These are phyloP conservation scores for Dipodascus albidus DNA, from an alignment of 805 yeast species.

Conservation along the genomic window DNA sequence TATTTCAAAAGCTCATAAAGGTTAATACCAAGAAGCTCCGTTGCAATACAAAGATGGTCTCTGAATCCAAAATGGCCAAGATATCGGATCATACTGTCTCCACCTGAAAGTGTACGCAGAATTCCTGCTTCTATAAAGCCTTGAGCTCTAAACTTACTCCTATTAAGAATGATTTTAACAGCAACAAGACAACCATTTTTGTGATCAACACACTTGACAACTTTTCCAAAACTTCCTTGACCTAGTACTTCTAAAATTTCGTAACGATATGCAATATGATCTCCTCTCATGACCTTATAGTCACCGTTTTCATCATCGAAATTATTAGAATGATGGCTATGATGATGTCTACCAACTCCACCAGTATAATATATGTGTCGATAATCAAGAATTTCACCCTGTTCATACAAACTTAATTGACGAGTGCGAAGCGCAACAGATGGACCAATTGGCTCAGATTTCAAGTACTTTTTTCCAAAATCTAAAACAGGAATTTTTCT, in stretches of 20 bases:
- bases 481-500: background rate
- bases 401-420: constrained; percentile 41
- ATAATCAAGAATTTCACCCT: constrained; percentile 45
- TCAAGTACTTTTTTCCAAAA: background rate
- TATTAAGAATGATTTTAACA: constrained; percentile 63
- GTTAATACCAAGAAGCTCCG: constrained; percentile 60
- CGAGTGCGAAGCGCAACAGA: constrained; percentile 13
- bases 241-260: constrained; percentile 53
- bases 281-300: constrained; percentile 42
- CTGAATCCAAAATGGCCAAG: constrained; percentile 66
- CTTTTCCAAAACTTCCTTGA: constrained; percentile 76
- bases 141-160: constrained; percentile 62
- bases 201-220: constrained; percentile 57
- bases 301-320: constrained; percentile 64
- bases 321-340: constrained; percentile 41
- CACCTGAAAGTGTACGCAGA: constrained; percentile 36
- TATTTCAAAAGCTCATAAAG: constrained; percentile 42
- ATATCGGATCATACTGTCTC: constrained; percentile 38
- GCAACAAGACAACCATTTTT: constrained; percentile 50
- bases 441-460: constrained; percentile 11
- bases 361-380: constrained; percentile 34
- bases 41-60: constrained; percentile 71
- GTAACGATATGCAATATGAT: constrained; percentile 68
- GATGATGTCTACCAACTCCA: constrained; percentile 29
- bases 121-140: constrained; percentile 68